A percentile compares a stretch with the other conserved stretches of the same genome.
Conservation (phyloP, 176 grass and related monocot genomes). For the Poa pratensis region DNA sequence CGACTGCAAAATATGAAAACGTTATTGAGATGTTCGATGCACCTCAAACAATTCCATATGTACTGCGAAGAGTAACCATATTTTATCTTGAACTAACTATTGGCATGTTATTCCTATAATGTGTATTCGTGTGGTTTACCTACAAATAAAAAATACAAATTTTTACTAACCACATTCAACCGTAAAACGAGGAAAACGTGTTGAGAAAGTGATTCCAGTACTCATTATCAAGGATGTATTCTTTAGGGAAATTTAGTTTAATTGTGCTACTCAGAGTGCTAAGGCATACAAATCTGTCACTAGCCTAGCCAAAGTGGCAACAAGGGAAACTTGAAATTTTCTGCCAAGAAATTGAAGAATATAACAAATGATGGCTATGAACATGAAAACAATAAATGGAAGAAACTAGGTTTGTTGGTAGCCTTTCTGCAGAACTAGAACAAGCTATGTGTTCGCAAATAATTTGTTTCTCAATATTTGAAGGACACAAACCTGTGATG, state of each 20-base stretch:
- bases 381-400: no score
- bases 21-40: not conserved
- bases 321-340: not conserved
- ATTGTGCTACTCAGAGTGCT: not conserved
- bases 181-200: not conserved
- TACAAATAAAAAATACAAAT: not conserved
- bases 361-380: no score
- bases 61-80: not conserved
- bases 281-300: not conserved
- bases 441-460: not conserved
- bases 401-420: not conserved
- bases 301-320: not conserved
- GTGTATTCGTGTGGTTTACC: not conserved
- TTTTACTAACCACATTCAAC: not conserved
- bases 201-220: not conserved
- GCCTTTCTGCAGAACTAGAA: not conserved
- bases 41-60: not conserved
- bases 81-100: not conserved
- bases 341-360: not conserved
- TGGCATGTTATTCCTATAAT: not conserved
- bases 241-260: not conserved
- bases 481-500: not conserved
- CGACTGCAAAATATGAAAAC: not conserved
- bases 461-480: not conserved
- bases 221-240: not conserved